Evolutionary conservation across 2,329 filamentous ascomycete genomes (phyloP), one percentile per base, ranked within the genome.

Genomic region (Aspergillus thermomutatus): DNA sequence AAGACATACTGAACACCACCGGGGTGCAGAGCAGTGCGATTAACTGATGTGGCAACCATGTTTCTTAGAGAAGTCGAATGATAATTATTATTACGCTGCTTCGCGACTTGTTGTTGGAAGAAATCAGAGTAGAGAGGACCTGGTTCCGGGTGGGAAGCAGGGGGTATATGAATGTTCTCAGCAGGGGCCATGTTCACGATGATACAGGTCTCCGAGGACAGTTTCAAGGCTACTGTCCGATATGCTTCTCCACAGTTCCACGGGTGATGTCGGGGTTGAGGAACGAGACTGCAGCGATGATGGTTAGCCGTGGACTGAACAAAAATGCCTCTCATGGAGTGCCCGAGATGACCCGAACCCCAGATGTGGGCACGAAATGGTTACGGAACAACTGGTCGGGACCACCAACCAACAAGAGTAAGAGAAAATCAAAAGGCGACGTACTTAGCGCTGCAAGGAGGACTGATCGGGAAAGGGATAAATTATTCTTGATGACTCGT

Each of bases 21-120:
- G 62, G 92, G 92, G 84, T 96, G 92, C 68, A 96, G 88, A 70
- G 86, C 86, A 70, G 92, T 97, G 82, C 92, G 93, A 86, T 97
- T 96, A 72, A 97, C 85, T 68, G 77, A 82, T 66, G 81, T 76
- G 64, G 78, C 76, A 67, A 80, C 76, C 77, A 80, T 80, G 49
- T 62, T 75, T 70, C 68, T 78, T 68, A 84, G 72, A 54, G 83
- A 84, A 59, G 81, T 79, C 47, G 82, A 85, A 66, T 85, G 82
- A 68, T 82, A 85, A 67, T 84, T 83, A 69, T 77, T 82, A 66
- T 79, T 79, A 60, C 81, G 78, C 71, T 85, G 83, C 70, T 83
- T 84, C 65, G 77, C 74, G 66, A 83, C 70, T 70, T 83, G 81
- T 64, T 85, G 82, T 75, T 80, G 77, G 71, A 78, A 77, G 74